Conservation (phyloP, 352 stramenopile genomes). For the Phytophthora agathidicida region DNA sequence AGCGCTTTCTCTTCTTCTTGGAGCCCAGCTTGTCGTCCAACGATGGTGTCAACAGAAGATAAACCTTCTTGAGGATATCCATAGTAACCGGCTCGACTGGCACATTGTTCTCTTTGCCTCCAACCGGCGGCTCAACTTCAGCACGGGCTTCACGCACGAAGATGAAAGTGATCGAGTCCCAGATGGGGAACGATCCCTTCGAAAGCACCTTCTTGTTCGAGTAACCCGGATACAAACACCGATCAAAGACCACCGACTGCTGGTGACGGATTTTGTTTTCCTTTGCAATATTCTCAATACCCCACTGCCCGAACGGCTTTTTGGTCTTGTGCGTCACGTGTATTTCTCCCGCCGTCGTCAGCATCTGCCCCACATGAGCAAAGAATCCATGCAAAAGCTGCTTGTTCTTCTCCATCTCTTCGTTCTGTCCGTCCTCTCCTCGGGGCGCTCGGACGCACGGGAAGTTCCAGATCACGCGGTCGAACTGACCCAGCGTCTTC, state of each 20-base stretch:
- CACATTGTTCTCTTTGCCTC: conserved; percentile 11
- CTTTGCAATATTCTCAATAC: conserved; percentile 72
- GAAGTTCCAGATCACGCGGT: conserved; percentile 97
- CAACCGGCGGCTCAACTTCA: conserved; percentile 12
- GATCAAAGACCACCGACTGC: conserved; percentile 93
- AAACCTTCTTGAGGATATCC: conserved; percentile 70
- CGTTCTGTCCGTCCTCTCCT: conserved; percentile 96
- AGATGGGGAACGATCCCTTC: conserved; percentile 95
- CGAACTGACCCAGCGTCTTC: conserved; percentile 71
- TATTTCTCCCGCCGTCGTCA: conserved; percentile 85
- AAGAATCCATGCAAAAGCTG: conserved; percentile 92
- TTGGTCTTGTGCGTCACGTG: conserved; percentile 97
- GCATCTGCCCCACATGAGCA: conserved; percentile 45
- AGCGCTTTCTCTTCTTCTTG: conserved; percentile 53
- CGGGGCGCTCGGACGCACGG: conserved; percentile 90
- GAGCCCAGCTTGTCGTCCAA: conserved; percentile 58
- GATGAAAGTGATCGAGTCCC: conserved; percentile 95
- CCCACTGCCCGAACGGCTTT: conserved; percentile 90
- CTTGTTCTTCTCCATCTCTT: conserved; percentile 96
- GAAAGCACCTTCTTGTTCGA: conserved; percentile 96
- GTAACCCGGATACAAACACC: conserved; percentile 92
- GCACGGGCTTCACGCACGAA: conserved; percentile 66
- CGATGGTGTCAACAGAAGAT: conserved; percentile 67
- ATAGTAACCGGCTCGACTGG: conserved; percentile 51
- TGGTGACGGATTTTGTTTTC: conserved; percentile 52